Base-by-base conservation (phyloP, 768 basidiomycete species). In the Termitomyces sp. region DNA sequence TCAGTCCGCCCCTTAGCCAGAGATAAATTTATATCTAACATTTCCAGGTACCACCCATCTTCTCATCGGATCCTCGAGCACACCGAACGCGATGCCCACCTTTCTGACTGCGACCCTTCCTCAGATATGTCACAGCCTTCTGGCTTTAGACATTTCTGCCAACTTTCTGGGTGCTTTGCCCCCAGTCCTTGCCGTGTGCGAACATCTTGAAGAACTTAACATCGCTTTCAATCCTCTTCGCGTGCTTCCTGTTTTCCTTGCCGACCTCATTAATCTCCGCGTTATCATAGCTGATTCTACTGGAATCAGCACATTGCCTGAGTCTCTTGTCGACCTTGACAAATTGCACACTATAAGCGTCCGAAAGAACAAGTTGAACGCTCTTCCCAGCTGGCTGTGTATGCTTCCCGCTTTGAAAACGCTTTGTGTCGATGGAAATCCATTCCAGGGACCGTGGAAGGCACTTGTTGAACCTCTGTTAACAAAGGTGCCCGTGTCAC, bases 341-440 rank as follows among this genome's bases (percentile, higher is more conserved):
- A 86, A 83, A 63, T 78, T 99, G 35, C 94, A 97, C 68, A 95
- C 94, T 11, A 82, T 93, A 63, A 95, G 94, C 67, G 73, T 96
- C 54, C 86, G 95, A 45, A 77, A 89, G 66, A 99, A 99, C 73
- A 89, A 89, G 68, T 78, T 99, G 66, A 80, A 90, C 62, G 82
- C 89, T 7, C 81, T 98, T 17, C 95, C 97, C n/a, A 85, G 89
- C 60, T 99, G 97, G 96, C 79, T 99, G 45, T 93, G 92, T 69
- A 82, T 92, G 29, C 79, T 99, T n/a, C 82, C 86, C 19, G 80
- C 81, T 31, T 77, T 99, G 46, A 92, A 96, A 70, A 89, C 87
- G 1, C 75, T 99, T 3, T 89, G 88, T 62, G 84, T 99, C n/a
- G 96, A 98, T 61, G 89, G 87, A 17, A 99, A 99, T 69, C 94